Evolutionary conservation across 2,329 filamentous ascomycete species (phyloP), one percentile per base, ranked within the genome.

Genomic region (Pestalotiopsis sp.): DNA sequence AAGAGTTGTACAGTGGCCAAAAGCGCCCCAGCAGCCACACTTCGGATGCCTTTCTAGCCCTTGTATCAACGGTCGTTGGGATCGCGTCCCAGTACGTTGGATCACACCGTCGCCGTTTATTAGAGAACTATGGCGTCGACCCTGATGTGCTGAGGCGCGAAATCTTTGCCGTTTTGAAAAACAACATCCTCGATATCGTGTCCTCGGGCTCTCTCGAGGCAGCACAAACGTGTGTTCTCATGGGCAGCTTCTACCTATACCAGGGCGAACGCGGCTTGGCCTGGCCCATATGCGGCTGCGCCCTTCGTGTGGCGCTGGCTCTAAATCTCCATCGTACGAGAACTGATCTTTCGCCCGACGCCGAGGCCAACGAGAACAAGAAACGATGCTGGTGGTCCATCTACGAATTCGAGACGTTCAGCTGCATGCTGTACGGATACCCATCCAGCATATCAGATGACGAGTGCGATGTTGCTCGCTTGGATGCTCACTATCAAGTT

Each of bases 351-450:
- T 3, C 4, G 72, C 17, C 56, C 36, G 1, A 41, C 31, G 45
- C 66, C 12, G 45, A 65, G 38, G 52, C 38, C 1, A 70, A 70
- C 13, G 77, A 80, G 59, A 73, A 74, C 0, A 66, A 76, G 13
- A 81, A 82, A 20, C 76, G 80, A 0, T 79, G 78, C 11, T 82
- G 80, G 81, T 82, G 80, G 79, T 80, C 81, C 1, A 76, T 82
- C 0, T 80, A 82, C 49, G 81, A 82, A 63, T 78, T 81, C 1
- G 81, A 82, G 49, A 80, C 78, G 0, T 80, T 81, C 25, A 81
- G 79, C 66, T 81, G 80, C 0, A 81, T 82, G 75, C 73, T 79
- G 0, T 82, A 82, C 49, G 80, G 81, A 1, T 81, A 79, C 57
- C 80, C 80, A 0, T 66, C 70, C 0, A 73, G 74, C 5, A 80